Conservation (phyloP, 2,329 filamentous ascomycete species). For the Ophiostoma sp. region DNA sequence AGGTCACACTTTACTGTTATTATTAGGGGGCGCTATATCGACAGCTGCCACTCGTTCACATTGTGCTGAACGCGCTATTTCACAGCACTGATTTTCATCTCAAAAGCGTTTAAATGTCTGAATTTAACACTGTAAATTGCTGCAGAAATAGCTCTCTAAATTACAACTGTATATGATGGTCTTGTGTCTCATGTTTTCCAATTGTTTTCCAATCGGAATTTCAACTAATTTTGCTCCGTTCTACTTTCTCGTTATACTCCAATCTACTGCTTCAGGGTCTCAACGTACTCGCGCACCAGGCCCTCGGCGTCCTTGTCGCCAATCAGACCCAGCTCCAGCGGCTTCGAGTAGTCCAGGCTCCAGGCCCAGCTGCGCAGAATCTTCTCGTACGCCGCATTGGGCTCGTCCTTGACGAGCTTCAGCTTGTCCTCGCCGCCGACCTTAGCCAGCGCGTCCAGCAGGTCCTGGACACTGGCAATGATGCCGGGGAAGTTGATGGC, state of each 20-base stretch:
- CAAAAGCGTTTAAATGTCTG: neutral
- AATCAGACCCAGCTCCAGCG: slow-evolving; percentile 52
- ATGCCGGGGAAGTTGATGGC: slow-evolving; percentile 61
- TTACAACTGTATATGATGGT: slow-evolving; percentile 3
- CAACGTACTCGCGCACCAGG: slow-evolving; percentile 57
- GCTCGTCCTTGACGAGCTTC: slow-evolving; percentile 54
- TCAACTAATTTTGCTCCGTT: neutral
- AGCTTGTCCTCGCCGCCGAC: slow-evolving; percentile 58
- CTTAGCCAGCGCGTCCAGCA: slow-evolving; percentile 58
- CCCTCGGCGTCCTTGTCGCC: slow-evolving; percentile 54
- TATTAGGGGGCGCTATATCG: too few species aligned
- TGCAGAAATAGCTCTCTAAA: neutral
- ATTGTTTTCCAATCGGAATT: too few species aligned
- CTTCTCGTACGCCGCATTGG: slow-evolving; percentile 53
- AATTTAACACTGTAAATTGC: neutral
- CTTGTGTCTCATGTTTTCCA: slow-evolving; percentile 12
- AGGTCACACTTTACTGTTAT: neutral
- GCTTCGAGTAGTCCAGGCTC: slow-evolving; percentile 54
- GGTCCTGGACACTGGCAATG: slow-evolving; percentile 58
- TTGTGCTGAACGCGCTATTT: neutral
- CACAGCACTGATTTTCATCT: neutral
- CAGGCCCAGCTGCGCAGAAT: slow-evolving; percentile 63
- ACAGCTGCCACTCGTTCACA: neutral
- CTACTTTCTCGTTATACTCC: neutral
- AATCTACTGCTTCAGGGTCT: slow-evolving; percentile 36